Conservation (phyloP, 805 yeast species). For the Ogataea wickerhamii region DNA sequence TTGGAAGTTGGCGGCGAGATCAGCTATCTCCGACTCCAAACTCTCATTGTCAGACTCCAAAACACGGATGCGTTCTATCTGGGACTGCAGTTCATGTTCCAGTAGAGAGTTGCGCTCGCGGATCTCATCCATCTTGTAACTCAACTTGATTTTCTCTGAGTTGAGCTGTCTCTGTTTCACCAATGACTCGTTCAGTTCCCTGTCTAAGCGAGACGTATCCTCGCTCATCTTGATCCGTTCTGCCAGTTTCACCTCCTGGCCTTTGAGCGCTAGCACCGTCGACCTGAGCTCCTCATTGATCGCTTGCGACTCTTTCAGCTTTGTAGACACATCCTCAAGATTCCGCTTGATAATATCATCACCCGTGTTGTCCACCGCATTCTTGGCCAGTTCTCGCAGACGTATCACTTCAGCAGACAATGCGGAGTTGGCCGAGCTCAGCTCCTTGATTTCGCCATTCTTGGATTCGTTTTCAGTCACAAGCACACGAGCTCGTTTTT, state of each 20-base stretch:
- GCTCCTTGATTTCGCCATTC: neutral
- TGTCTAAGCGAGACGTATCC: constrained; percentile 2
- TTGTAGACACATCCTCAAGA: neutral
- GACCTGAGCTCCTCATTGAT: constrained; percentile 1
- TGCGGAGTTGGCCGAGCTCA: neutral
- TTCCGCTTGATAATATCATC: neutral
- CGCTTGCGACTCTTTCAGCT: neutral
- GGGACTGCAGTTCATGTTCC: constrained; percentile 13
- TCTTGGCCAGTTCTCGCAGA: neutral
- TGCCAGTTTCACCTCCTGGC: neutral
- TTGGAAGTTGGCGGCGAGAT: constrained; percentile 7
- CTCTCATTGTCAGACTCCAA: constrained; percentile 43
- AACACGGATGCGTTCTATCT: constrained; percentile 23
- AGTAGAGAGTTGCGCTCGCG: constrained; percentile 14
- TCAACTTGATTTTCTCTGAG: constrained; percentile 26
- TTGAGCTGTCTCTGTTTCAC: constrained; percentile 14
- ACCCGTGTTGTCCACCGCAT: neutral
- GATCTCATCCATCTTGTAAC: constrained; percentile 38
- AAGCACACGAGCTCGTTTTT: neutral
- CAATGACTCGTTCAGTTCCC: constrained; percentile 13
- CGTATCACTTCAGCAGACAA: neutral
- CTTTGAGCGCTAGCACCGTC: neutral
- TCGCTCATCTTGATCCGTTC: neutral
- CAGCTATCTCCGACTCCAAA: constrained; percentile 28
- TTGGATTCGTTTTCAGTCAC: neutral